phyloP scores from a whole-genome alignment of 208 protist species.

The Dictyostelium gargantuum region DNA sequence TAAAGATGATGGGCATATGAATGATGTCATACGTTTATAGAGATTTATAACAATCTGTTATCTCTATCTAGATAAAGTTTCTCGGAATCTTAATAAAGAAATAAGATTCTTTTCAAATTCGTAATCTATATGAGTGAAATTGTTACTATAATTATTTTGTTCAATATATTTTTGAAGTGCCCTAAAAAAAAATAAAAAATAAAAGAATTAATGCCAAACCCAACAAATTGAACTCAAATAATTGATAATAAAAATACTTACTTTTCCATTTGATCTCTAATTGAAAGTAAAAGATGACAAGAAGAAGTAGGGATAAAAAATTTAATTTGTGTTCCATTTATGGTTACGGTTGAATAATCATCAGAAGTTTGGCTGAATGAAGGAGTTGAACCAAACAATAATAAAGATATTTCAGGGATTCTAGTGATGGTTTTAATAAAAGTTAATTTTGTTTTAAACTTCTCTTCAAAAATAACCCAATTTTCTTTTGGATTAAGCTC shows the following conservation, averaged over 20 bases:
- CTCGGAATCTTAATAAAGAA: too few species aligned
- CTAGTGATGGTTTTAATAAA: conserved; percentile 9
- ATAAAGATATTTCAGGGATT: neutral
- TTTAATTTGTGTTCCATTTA: neutral
- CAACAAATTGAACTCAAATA: neutral
- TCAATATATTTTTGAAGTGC: neutral
- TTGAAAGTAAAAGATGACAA: neutral
- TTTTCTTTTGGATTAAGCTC: neutral
- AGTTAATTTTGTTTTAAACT: neutral
- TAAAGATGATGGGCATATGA: too few species aligned
- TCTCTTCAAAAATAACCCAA: conserved; percentile 37
- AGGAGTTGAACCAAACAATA: conserved; percentile 11
- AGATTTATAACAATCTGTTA: too few species aligned
- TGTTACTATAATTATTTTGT: neutral
- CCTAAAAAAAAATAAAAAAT: neutral
- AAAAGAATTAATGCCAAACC: neutral
- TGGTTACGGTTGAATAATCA: neutral
- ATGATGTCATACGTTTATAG: too few species aligned
- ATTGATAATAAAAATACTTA: neutral
- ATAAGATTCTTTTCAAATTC: neutral
- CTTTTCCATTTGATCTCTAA: neutral
- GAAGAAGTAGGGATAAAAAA: neutral
- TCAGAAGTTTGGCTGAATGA: neutral
- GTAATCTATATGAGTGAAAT: neutral
- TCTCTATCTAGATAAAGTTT: too few species aligned